These are phyloP conservation scores for Termitomyces eurrhizus DNA, from an alignment of 768 basidiomycete genomes.

Conservation along the genomic window DNA sequence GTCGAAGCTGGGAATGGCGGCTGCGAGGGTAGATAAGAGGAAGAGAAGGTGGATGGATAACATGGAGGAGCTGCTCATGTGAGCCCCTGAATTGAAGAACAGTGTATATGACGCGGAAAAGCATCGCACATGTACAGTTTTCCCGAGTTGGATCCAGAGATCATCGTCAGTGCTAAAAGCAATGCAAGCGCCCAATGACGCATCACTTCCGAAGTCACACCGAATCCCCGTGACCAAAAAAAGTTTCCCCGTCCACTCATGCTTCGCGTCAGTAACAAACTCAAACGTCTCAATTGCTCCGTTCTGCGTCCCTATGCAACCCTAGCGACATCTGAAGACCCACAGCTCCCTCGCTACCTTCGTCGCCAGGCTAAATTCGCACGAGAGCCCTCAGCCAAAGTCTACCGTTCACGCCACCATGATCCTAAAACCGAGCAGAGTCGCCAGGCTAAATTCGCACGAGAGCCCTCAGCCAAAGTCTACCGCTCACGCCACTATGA, in stretches of 20 bases:
- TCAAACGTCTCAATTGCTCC: constrained; percentile 2
- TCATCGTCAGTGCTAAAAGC: neutral
- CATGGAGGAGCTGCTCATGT: constrained; percentile 5
- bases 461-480: constrained; percentile 5
- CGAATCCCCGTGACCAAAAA: constrained; percentile 14
- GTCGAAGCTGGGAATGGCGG: constrained; percentile 36
- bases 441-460: constrained; percentile 16
- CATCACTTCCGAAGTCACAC: constrained; percentile 11
- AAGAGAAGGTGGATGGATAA: constrained; percentile 18
- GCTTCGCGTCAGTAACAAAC: constrained; percentile 4
- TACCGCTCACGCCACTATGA: constrained; percentile 41
- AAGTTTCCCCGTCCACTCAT: constrained; percentile 2
- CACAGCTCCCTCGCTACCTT: constrained; percentile 26
- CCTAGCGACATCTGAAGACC: neutral
- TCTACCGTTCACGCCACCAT: constrained; percentile 38
- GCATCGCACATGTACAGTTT: constrained; percentile 24
- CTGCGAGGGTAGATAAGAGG: constrained; percentile 20
- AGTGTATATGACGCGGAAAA: constrained; percentile 22
- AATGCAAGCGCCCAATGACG: neutral
- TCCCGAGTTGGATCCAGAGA: constrained; percentile 14
- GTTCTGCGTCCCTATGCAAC: constrained; percentile 7
- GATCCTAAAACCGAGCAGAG: too few species aligned
- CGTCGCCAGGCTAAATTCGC: constrained; percentile 19
- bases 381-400: constrained; percentile 1
- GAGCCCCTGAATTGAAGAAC: neutral